Base-by-base conservation (phyloP, 345 rosid genomes). In the Ailanthus altissimus region DNA sequence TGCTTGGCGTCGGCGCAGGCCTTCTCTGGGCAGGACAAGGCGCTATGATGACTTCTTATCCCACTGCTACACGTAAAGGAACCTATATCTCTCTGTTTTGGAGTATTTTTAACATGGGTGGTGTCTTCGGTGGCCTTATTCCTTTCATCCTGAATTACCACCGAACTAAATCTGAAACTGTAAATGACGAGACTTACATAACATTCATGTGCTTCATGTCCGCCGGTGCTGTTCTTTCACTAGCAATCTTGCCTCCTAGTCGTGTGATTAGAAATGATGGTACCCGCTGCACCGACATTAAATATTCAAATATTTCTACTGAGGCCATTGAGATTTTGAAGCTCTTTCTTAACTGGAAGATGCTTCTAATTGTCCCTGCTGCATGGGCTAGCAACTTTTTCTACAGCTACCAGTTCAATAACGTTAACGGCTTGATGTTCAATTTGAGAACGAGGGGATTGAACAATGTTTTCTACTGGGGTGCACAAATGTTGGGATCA, bases 301-400 rank as follows among this genome's bases (percentile, higher is more conserved):
- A 82, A 73, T 89, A 88, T 79, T 86, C 89, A 1, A 88, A 77
- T 0, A 80, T 88, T 25, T 47, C 82, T 0, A 83, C 86, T 0
- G 91, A 89, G 77, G 66, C 25, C 4, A 0, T 81, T 0, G 90
- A 91, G 89, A 88, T 88, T 57, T 11, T 82, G 36, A 88, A 85
- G 77, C 82, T 91, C 46, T 89, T 89, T 71, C 56, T 47, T 20
- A 89, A 85, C 25, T 86, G 95, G 95, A 85, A 82, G 78, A 80
- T 91, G 89, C 84, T 74, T 18, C 78, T 91, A 16, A 78, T 91
- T 8, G 72, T 80, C 12, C 92, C 91, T 0, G 90, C 92, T 8
- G 86, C 90, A 16, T 91, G 92, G 90, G 90, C 92, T 0, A 89
- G 90, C 87, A 91, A 89, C 74, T 91, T 91, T 80, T 91, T 89